Evolutionary conservation across 805 yeast genomes (phyloP), one percentile per base, ranked within the genome.

Genomic region (Pichia cabralensis): DNA sequence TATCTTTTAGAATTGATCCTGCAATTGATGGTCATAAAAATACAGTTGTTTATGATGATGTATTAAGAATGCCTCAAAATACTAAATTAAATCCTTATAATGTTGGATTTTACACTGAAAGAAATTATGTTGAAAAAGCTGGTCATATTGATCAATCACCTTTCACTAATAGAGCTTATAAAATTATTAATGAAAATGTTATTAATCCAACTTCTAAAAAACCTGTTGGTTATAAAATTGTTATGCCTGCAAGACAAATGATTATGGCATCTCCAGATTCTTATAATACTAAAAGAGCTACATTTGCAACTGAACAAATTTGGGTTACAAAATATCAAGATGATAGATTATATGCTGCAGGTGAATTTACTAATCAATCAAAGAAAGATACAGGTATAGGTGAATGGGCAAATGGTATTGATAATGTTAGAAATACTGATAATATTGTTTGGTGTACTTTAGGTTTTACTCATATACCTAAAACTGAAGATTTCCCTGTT

Each of bases 401-500:
- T 24, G 64, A 56, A 28, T 82, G 86, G 80, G 81, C 82, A 25
- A 67, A 76, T 50, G 79, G 80, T 44, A 56, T 60, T 32, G 86
- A 78, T 40, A 52, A 60, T 23, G 84, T 80, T 23, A 76, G 88
- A 71, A 71, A 80, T 56, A 76, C 76, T 14, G 88, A 81, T 47
- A 55, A 74, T 38, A 85, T 81, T 40, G 78, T 81, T 28, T 81
- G 89, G 88, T 80, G 82, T 44, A 80, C 92, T 30, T 55, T 81
- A 53, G 86, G 84, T 19, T 70, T 81, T 62, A 81, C 89, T 4
- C 94, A 81, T 53, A 71, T 80, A 49, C 92, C 92, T 48, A 70
- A 83, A 50, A 75, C 78, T 24, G 94, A 81, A 61, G 89, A 81
- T 57, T 81, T 82, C 79, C 94, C 94, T 31, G 88, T 81, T 34